Evolutionary conservation across 2,329 filamentous ascomycete genomes (phyloP), one percentile per base, ranked within the genome.

Genomic region (Calonectria pteridis): DNA sequence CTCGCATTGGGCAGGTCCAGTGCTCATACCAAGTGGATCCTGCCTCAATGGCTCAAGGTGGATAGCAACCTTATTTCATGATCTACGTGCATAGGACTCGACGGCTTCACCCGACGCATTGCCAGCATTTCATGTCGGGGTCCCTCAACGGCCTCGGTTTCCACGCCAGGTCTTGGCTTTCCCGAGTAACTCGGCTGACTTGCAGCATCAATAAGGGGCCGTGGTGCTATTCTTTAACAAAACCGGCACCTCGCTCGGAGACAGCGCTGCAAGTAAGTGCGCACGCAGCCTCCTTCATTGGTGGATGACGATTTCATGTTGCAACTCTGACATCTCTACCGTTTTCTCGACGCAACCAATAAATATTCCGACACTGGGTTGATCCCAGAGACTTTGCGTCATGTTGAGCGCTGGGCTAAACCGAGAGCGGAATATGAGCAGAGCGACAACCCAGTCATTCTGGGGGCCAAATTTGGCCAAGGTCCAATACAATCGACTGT

Each of bases 361-460:
- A 31, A 28, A 67, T 20, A 43, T 20, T 37, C 16, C 6, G 20
- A 26, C 29, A 29, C 67, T 40, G 28, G 59, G 49, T 46, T 29
- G 29, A 71, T 35, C 49, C 35, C 43, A 55, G 68, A 28, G 35
- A n/a, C 13, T 26, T 49, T 49, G 68, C 59, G 49, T 66, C 62
- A 65, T 46, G 59, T 46, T 49, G 49, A 70, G 35, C 23, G 35
- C 20, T 16, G 28, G 49, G 28, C 26, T 63, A 63, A 37, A 63
- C 59, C 37, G 16, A 46, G 37, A 46, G 28, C 23, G 35, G 59
- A 63, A 26, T 3, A 20, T n/a, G 23, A 46, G 35, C 14, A 43
- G 35, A 46, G 23, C 20, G 37, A 26, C 35, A 7, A 3, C 35
- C 37, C 23, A 43, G 16, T 63, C 23, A 43, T 63, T 23, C 37